Evolutionary conservation across 441 rosid species (phyloP).

Genomic region (Sinapis alba): DNA sequence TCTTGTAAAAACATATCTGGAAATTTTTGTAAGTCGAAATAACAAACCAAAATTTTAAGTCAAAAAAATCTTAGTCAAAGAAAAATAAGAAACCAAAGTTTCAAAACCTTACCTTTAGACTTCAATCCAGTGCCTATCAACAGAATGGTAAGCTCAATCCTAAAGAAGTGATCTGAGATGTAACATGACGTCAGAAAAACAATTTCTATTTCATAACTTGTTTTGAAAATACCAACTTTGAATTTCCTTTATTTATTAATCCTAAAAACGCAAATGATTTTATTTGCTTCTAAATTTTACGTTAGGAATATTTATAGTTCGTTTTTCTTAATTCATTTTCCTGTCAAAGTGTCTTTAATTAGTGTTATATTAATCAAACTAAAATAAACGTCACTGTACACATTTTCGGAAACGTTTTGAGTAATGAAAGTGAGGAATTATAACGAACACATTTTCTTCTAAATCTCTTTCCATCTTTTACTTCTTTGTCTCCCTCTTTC

Average conservation of each 20-base stretch:
- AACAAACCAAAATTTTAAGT: background rate
- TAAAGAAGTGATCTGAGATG: background rate
- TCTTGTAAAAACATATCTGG: background rate
- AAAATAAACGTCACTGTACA: background rate
- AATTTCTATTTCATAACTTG: background rate
- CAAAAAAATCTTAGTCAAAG: background rate
- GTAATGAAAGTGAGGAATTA: conserved; percentile 15
- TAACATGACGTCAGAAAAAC: background rate
- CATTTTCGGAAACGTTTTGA: conserved; percentile 6
- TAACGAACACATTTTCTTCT: background rate
- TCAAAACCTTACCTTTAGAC: conserved; percentile 1
- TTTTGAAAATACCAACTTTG: background rate
- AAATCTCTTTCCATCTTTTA: background rate
- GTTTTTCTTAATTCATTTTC: background rate
- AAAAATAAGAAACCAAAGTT: background rate
- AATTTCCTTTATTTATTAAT: background rate
- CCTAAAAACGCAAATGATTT: background rate
- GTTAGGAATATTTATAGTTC: background rate
- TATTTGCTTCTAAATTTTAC: background rate
- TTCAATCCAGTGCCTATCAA: background rate
- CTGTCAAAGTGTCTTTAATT: conserved; percentile 8
- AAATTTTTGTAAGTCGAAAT: background rate
- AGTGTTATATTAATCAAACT: conserved; percentile 1
- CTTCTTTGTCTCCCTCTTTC: conserved; percentile 11
- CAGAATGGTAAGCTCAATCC: background rate